Evolutionary conservation across 352 stramenopile genomes (phyloP), one percentile per base, ranked within the genome.

Genomic region (Globisporangium iwayamae): DNA sequence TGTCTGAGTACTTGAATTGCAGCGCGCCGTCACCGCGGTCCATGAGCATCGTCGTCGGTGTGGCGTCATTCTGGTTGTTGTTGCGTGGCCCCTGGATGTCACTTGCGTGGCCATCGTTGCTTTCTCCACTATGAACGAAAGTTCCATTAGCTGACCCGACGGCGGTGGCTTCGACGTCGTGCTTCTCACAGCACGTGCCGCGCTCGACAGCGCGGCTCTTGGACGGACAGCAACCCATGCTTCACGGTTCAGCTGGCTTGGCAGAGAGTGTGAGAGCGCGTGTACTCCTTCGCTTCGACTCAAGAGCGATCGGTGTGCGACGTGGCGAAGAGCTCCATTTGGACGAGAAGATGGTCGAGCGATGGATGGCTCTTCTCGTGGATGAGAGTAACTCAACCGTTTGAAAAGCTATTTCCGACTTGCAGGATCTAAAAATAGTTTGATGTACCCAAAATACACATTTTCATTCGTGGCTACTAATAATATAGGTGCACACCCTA

Each of bases 181-280:
- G 34, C 8, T 63, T 61, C 39, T 57, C 52, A 11, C 7, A 3
- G 41, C 14, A 16, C 28, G 51, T 25, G 18, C 46, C 51, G 48
- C 54, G 48, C 50, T 71, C 39, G 18, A 28, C 25, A 28, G 46
- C 22, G 51, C 36, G 25, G 65, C 45, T 45, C 69, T 85, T 91
- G 28, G 82, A 91, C 54, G 79, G 69, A 60, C 76, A 91, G 68
- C 80, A 91, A 13, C 79, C 79, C 79, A 91, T 91, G 43, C 55
- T 62, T n/a, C 2, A 25, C 1, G 14, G 16, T 47, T 18, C 4
- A 47, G 25, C 13, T 47, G 38, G 38, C 38, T 45, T 13, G 10
- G 38, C 36, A 41, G 36, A 28, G 25, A 28, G 25, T 28, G 25
- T 28, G 25, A 28, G 25, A 13, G 36, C 36, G 36, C 36, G 34